phyloP scores from a whole-genome alignment of 768 basidiomycete genomes.

The Suillus placidus region DNA sequence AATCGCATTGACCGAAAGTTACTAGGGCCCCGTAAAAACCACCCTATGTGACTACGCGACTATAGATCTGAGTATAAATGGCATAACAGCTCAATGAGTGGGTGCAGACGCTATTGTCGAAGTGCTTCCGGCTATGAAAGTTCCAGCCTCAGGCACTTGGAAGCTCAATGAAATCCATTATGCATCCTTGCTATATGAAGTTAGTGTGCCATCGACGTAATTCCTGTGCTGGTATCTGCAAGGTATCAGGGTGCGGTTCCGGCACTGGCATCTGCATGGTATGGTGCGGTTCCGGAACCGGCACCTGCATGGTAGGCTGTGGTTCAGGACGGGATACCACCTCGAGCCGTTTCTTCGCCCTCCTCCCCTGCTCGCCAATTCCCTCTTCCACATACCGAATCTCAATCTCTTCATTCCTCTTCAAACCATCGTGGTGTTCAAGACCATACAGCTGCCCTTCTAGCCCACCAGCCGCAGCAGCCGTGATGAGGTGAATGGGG shows the following conservation, averaged over 20 bases:
- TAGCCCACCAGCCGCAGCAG: neutral
- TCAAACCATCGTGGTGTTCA: neutral
- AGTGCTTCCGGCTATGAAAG: neutral
- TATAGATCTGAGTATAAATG: neutral
- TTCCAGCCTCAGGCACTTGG: neutral
- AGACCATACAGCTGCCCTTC: neutral
- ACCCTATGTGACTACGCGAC: neutral
- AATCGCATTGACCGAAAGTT: too few relatives aligned
- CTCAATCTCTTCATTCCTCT: slow-evolving; percentile 5
- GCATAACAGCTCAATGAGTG: neutral
- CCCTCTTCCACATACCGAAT: neutral
- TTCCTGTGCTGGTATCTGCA: neutral
- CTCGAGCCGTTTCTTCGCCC: neutral
- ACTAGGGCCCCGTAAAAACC: neutral
- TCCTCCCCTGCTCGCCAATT: neutral
- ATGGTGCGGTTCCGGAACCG: too few relatives aligned
- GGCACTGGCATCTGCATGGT: neutral
- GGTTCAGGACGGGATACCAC: neutral
- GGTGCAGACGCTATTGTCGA: neutral
- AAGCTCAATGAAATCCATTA: neutral
- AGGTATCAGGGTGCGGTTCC: neutral
- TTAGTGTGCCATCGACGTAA: neutral
- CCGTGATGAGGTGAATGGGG: slow-evolving; percentile 6
- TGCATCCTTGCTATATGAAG: neutral
- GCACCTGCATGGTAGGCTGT: neutral